Conservation (phyloP, 2,329 filamentous ascomycete genomes). For the Fusarium graminum region DNA sequence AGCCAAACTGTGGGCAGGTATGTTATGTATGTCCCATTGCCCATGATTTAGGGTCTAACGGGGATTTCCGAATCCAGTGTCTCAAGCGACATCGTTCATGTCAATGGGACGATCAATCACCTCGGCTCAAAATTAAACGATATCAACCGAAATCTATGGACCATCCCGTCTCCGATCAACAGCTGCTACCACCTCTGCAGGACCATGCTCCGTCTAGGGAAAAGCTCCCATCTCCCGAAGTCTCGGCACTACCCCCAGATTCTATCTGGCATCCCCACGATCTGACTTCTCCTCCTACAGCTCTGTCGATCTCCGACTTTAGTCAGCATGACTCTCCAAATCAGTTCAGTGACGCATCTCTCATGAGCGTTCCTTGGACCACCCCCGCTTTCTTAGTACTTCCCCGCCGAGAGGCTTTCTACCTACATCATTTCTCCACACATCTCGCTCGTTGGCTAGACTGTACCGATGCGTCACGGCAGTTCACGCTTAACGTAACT, state of each 20-base stretch:
- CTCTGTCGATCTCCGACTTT: background rate
- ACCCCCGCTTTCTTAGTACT: background rate
- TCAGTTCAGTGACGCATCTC: slow-evolving; percentile 1
- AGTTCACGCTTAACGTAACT: slow-evolving; percentile 31
- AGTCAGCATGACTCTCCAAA: slow-evolving; percentile 6
- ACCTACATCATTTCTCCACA: slow-evolving; percentile 27
- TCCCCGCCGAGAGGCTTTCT: slow-evolving; percentile 24
- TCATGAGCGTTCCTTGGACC: background rate
- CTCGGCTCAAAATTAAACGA: slow-evolving; percentile 2
- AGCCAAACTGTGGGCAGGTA: slow-evolving; percentile 4
- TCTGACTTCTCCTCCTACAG: slow-evolving; percentile 5
- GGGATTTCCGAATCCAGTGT: background rate
- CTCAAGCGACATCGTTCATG: slow-evolving; percentile 3
- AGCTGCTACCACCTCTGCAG: background rate
- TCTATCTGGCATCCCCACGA: background rate
- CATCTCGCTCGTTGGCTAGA: slow-evolving; percentile 37
- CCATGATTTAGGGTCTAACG: background rate
- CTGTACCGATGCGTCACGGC: slow-evolving; percentile 38
- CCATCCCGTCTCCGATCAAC: background rate
- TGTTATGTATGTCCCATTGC: background rate
- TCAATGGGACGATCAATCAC: slow-evolving; percentile 2
- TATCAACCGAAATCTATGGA: slow-evolving; percentile 6
- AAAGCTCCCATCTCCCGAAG: background rate
- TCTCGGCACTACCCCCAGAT: background rate
- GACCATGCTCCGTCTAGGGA: background rate